These are phyloP conservation scores for Blastobotrys apis DNA, from an alignment of 1,139 yeast species.

Conservation along the genomic window DNA sequence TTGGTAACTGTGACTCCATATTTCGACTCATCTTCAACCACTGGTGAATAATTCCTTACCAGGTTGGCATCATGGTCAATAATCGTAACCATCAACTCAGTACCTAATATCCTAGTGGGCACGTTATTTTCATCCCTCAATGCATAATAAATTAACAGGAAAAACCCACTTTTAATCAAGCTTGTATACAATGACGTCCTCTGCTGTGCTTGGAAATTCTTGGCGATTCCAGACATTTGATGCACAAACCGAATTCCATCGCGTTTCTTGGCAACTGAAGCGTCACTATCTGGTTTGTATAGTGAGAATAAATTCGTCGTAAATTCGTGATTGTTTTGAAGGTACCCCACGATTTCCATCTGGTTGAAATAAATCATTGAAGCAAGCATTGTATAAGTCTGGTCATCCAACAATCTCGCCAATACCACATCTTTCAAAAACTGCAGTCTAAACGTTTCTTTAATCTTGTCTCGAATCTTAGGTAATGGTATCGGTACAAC, in stretches of 20 bases:
- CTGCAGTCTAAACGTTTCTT: constrained; percentile 70
- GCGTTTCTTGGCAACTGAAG: constrained; percentile 37
- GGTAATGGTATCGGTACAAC: constrained; percentile 60
- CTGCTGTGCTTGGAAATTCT: constrained; percentile 60
- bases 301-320: constrained; percentile 52
- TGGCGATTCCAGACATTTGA: constrained; percentile 74
- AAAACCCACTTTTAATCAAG: constrained; percentile 64
- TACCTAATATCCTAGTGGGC: constrained; percentile 62
- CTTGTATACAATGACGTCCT: constrained; percentile 61
- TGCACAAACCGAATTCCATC: constrained; percentile 78
- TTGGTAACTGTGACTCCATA: constrained; percentile 38
- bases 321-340: constrained; percentile 52
- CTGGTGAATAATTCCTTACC: constrained; percentile 1
- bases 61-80: constrained; percentile 71
- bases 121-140: constrained; percentile 49
- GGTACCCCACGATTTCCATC: constrained; percentile 60
- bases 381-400: constrained; percentile 59
- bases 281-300: constrained; percentile 38
- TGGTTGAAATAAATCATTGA: constrained; percentile 67
- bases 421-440: constrained; percentile 82
- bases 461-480: constrained; percentile 52
- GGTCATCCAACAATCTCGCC: constrained; percentile 77
- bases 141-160: constrained; percentile 65
- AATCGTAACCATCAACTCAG: constrained; percentile 74
- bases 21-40: not conserved